A percentile compares a stretch with the other conserved stretches of the same genome.
Conservation (phyloP, 2,329 filamentous ascomycete genomes). For the Sporothrix humicola region DNA sequence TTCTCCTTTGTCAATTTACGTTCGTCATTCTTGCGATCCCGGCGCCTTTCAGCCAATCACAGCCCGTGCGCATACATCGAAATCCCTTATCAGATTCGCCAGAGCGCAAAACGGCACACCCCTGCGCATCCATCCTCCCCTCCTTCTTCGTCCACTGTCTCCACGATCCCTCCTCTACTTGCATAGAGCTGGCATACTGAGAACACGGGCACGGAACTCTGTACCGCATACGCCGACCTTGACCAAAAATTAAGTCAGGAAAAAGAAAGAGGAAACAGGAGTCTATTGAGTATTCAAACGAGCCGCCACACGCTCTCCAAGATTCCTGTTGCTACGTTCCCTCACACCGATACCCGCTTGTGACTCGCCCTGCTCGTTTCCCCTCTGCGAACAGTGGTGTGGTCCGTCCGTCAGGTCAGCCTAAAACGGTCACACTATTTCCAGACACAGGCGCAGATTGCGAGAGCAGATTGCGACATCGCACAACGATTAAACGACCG, state of each 20-base stretch:
- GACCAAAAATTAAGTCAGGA: neutral
- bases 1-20: slow-evolving; percentile 15
- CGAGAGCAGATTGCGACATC: slow-evolving; percentile 27
- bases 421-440: slow-evolving; percentile 18
- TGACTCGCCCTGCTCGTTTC: neutral
- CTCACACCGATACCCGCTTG: neutral
- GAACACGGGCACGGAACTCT: neutral
- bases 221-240: slow-evolving; percentile 9
- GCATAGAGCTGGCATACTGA: neutral
- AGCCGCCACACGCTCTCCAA: neutral
- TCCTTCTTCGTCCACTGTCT: neutral
- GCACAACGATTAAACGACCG: slow-evolving; percentile 20
- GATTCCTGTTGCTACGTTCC: neutral
- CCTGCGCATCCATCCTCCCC: slow-evolving; percentile 3
- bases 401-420: slow-evolving; percentile 13
- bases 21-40: slow-evolving; percentile 23
- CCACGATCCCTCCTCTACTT: neutral
- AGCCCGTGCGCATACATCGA: slow-evolving; percentile 32
- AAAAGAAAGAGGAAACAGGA: neutral
- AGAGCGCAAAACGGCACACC: neutral
- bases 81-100: slow-evolving; percentile 38
- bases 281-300: neutral
- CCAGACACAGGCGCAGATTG: slow-evolving; percentile 4
- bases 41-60: slow-evolving; percentile 34
- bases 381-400: neutral